Percentiles rank a stretch among this genome's conserved stretches.
These are phyloP conservation scores for Haplosporangium gracile DNA, from an alignment of 192 early-diverging fungal genomes.

Conservation along the genomic window DNA sequence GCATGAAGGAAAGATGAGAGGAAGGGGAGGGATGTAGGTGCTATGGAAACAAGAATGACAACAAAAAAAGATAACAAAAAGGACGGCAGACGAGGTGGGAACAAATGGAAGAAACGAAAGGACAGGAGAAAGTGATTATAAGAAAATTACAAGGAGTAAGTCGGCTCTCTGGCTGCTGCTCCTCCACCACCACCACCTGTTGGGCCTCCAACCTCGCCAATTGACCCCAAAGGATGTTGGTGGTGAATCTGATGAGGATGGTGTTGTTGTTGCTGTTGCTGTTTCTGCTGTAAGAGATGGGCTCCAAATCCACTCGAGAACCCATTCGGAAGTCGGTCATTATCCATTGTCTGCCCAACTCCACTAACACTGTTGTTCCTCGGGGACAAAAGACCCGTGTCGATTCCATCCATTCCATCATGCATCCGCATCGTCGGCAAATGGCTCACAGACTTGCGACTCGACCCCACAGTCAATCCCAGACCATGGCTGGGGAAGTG, in stretches of 20 bases:
- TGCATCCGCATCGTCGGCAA: constrained; percentile 18
- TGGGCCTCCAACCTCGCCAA: constrained; percentile 15
- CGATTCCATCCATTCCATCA: constrained; percentile 17
- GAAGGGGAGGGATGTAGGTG: not conserved
- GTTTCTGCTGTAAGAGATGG: constrained; percentile 17
- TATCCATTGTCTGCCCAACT: constrained; percentile 25
- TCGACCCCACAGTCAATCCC: constrained; percentile 29
- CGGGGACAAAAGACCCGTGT: not conserved
- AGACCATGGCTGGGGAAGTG: constrained; percentile 23
- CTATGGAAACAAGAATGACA: not conserved
- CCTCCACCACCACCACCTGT: not conserved
- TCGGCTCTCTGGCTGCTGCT: not conserved
- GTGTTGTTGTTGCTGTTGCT: constrained; percentile 19
- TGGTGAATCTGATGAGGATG: constrained; percentile 23
- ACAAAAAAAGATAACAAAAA: not conserved
- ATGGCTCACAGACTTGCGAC: constrained; percentile 44
- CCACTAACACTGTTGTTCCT: constrained; percentile 12
- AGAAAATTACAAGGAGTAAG: not conserved
- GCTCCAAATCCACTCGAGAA: constrained; percentile 21
- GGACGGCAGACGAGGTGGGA: not conserved
- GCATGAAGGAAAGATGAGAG: not conserved
- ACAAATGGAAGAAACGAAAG: not conserved
- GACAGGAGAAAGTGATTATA: not conserved
- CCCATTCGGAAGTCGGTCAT: constrained; percentile 37
- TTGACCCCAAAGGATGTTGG: constrained; percentile 6